phyloP scores from a whole-genome alignment of 2,329 filamentous ascomycete species.

The Fusarium keratoplasticum region DNA sequence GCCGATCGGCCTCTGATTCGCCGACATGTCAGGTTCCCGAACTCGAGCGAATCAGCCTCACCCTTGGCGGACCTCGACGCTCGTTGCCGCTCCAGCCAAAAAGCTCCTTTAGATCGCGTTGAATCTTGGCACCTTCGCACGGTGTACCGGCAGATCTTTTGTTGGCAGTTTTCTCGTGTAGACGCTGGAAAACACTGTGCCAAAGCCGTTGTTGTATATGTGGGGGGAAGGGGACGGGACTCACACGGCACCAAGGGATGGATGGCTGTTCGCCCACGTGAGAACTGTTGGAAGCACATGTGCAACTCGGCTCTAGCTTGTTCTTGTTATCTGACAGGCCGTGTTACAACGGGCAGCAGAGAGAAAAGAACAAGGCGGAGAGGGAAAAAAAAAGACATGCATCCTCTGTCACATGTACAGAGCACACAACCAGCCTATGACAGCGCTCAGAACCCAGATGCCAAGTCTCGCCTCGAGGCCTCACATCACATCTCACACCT shows the following conservation, averaged over 20 bases:
- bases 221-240: not conserved
- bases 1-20: slow-evolving; percentile 35
- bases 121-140: not conserved
- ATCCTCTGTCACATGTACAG: slow-evolving; percentile 1
- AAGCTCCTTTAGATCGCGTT: slow-evolving; percentile 8
- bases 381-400: not conserved
- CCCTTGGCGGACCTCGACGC: slow-evolving; percentile 26
- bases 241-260: slow-evolving; percentile 9
- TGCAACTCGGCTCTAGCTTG: slow-evolving; percentile 10
- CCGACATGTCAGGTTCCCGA: slow-evolving; percentile 10
- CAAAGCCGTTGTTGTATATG: not conserved
- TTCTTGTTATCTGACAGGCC: slow-evolving; percentile 4
- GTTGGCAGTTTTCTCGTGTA: not conserved
- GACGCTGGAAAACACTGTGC: slow-evolving; percentile 3
- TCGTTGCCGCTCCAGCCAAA: slow-evolving; percentile 19
- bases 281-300: slow-evolving; percentile 23
- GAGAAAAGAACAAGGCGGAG: not conserved
- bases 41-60: slow-evolving; percentile 22
- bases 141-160: not conserved
- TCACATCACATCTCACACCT: not conserved
- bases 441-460: not conserved
- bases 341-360: not conserved
- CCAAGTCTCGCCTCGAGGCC: slow-evolving; percentile 9
- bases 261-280: slow-evolving; percentile 29
- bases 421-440: not conserved